Base-by-base conservation (phyloP, 2,329 filamentous ascomycete genomes). In the Fusarium sp. region DNA sequence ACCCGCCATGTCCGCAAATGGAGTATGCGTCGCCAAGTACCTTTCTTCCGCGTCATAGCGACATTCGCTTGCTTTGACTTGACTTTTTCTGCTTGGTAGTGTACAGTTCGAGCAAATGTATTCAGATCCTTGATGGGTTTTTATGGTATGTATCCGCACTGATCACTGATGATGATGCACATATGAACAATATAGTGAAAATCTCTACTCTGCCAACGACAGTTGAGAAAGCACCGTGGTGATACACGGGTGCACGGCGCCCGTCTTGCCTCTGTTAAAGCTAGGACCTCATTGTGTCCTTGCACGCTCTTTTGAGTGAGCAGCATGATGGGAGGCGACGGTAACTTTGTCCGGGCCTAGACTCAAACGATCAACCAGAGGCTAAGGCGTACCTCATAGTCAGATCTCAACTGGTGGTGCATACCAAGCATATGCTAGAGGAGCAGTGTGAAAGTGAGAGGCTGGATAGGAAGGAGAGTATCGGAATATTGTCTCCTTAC, bases 21-120 rank as follows among this genome's bases (percentile, higher is more conserved):
- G 63, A 69, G 66, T 74, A 75, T 72, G 70, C 47, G 62, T 62
- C 62, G 66, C 62, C 60, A 74, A 53, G 72, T 74, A 74, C 61
- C 47, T 30, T 13, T 51, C 33, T 33, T 12, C 56, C 20, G 47
- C 57, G 44, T 52, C 67, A 58, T 53, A 37, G 52, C 51, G 11
- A 64, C 54, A 45, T 49, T 59, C 28, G 57, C 63, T 52, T 47
- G 36, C 45, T 49, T 54, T 58, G 58, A 38, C 42, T 52, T 50
- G 47, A 57, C 37, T 57, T 56, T 26, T 47, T 56, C 40, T 49
- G 38, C 45, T 51, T 54, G 46, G 40, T 65, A 49, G 45, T 37
- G 49, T 65, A 49, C 44, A 37, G 49, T 65, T 54, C 62, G 45
- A 42, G 33, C 4, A 38, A 36, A 52, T n/a, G 31, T 20, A 51